Evolutionary conservation across 495 filamentous ascomycete genomes (phyloP).

Genomic region (Aspergillus panamensis): DNA sequence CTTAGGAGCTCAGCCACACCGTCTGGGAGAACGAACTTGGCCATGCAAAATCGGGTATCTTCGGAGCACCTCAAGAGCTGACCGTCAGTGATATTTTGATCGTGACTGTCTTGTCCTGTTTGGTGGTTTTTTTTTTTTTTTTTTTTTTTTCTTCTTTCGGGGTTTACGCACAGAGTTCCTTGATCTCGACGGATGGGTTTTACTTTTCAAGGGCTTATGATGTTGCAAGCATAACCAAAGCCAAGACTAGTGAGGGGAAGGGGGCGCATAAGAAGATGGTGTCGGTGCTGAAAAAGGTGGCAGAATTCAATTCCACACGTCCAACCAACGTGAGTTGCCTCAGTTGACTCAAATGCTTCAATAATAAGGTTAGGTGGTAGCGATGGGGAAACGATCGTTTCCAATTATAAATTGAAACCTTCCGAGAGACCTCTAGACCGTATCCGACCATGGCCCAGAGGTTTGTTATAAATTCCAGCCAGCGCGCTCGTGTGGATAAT

Average conservation of each 20-base stretch:
- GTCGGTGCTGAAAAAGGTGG: constrained; percentile 19
- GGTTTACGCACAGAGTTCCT: neutral
- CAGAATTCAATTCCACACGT: constrained; percentile 10
- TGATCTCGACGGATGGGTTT: constrained; percentile 13
- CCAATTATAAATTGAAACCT: neutral
- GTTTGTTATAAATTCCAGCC: too few species aligned
- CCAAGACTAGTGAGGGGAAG: constrained; percentile 15
- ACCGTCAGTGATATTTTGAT: constrained; percentile 12
- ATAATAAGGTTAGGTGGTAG: constrained; percentile 14
- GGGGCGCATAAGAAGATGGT: constrained; percentile 8
- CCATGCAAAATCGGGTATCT: constrained; percentile 18
- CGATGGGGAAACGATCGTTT: neutral
- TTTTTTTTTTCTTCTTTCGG: too few species aligned
- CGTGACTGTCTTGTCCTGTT: constrained; percentile 10
- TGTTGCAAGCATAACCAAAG: constrained; percentile 9
- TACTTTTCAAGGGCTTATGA: constrained; percentile 15
- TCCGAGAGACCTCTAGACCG: too few species aligned
- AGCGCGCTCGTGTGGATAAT: too few species aligned
- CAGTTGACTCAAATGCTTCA: constrained; percentile 5
- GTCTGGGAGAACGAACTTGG: constrained; percentile 1
- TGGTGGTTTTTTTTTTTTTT: neutral
- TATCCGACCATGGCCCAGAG: too few species aligned
- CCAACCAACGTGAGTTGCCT: constrained; percentile 2
- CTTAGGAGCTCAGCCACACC: constrained; percentile 14
- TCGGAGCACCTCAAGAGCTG: constrained; percentile 16